phyloP scores from a whole-genome alignment of 2,329 filamentous ascomycete genomes.

The Phaeosphaeria sp. region DNA sequence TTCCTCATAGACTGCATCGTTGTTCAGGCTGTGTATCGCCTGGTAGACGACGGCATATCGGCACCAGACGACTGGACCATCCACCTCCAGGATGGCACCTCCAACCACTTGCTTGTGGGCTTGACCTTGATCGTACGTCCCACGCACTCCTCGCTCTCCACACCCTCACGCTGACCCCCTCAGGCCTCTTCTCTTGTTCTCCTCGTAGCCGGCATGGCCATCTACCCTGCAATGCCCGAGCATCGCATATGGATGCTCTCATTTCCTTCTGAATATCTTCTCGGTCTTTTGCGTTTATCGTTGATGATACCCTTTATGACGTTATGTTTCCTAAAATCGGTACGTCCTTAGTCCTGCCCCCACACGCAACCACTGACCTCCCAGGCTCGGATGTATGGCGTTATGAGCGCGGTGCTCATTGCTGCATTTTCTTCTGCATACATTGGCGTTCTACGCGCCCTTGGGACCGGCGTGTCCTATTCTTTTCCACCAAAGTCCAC shows the following conservation, averaged over 20 bases:
- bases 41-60: conserved; percentile 35
- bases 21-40: conserved; percentile 30
- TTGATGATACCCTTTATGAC: conserved; percentile 48
- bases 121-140: conserved; percentile 37
- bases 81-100: conserved; percentile 35
- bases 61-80: conserved; percentile 31
- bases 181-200: conserved; percentile 41
- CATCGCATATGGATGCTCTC: conserved; percentile 44
- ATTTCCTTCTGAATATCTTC: conserved; percentile 39
- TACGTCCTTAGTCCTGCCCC: conserved; percentile 19
- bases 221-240: conserved; percentile 41
- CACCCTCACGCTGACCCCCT: no score
- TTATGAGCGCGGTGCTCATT: conserved; percentile 43
- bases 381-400: conserved; percentile 40
- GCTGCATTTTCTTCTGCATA: conserved; percentile 44
- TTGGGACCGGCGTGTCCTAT: conserved; percentile 41
- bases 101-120: conserved; percentile 35
- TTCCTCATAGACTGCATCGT: conserved; percentile 38
- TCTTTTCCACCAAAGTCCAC: conserved; percentile 45
- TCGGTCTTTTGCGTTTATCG: conserved; percentile 43
- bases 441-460: conserved; percentile 39
- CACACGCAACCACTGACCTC: conserved; percentile 14
- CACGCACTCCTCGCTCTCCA: background rate
- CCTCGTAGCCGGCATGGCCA: conserved; percentile 34
- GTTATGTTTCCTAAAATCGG: conserved; percentile 44